These are phyloP conservation scores for Gaeumannomyces sp. DNA, from an alignment of 2,329 filamentous ascomycete species.

Conservation along the genomic window DNA sequence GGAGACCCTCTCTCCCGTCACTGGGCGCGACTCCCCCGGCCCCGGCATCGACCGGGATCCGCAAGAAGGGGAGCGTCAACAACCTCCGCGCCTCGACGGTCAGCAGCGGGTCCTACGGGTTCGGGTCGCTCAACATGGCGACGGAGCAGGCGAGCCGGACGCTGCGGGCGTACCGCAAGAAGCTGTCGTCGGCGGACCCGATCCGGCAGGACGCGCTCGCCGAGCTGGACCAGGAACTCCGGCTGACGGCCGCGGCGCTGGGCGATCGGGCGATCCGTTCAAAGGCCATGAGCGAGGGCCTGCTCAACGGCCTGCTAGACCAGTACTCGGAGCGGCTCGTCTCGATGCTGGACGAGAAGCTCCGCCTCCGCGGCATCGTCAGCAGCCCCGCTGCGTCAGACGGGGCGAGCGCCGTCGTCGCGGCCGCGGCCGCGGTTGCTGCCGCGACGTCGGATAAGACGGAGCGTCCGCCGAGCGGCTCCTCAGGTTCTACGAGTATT, in stretches of 20 bases:
- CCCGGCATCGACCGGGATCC: conserved; percentile 22
- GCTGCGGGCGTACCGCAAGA: conserved; percentile 56
- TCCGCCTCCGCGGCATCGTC: conserved; percentile 35
- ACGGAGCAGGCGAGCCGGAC: conserved; percentile 60
- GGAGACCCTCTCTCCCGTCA: conserved; percentile 49
- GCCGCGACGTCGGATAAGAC: not conserved
- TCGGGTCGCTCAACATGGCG: conserved; percentile 53
- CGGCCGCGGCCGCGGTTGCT: not conserved
- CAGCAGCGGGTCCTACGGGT: conserved; percentile 26
- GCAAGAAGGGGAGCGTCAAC: conserved; percentile 42
- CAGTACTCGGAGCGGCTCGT: conserved; percentile 70
- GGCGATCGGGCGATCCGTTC: conserved; percentile 50
- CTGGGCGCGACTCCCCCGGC: conserved; percentile 30
- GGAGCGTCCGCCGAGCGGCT: not conserved
- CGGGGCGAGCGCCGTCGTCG: too few relatives aligned
- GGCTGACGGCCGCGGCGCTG: conserved; percentile 55
- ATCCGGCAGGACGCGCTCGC: conserved; percentile 53
- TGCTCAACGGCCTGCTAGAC: conserved; percentile 59
- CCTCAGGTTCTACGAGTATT: not conserved
- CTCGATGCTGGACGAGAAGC: conserved; percentile 65
- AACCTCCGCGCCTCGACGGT: conserved; percentile 31
- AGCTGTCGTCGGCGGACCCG: conserved; percentile 47
- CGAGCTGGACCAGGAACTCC: conserved; percentile 59
- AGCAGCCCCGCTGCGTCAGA: too few relatives aligned
- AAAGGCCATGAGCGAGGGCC: conserved; percentile 46